Conservation (phyloP, 169 alveolate genomes). For the Plasmodium reichenowi region DNA sequence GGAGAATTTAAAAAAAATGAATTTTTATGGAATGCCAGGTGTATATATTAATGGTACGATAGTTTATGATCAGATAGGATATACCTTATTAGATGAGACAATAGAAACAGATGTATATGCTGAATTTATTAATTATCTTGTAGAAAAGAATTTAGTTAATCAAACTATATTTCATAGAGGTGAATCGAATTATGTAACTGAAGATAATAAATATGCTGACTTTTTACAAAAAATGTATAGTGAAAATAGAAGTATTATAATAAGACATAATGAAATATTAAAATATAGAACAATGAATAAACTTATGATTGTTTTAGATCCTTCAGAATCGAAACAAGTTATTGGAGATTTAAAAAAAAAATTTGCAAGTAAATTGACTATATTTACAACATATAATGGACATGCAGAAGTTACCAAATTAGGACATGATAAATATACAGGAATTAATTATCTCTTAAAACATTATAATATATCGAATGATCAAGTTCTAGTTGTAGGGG, state of each 20-base stretch:
- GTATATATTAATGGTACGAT: slow-evolving; percentile 71
- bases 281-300: slow-evolving; percentile 65
- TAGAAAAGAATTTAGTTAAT: slow-evolving; percentile 47
- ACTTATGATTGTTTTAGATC: slow-evolving; percentile 63
- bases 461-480: slow-evolving; percentile 60
- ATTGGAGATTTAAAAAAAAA: slow-evolving; percentile 33
- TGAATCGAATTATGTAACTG: slow-evolving; percentile 72
- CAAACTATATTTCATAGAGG: slow-evolving; percentile 74
- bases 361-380: slow-evolving; percentile 31
- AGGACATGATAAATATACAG: slow-evolving; percentile 73
- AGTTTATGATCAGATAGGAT: slow-evolving; percentile 67
- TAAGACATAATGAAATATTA: slow-evolving; percentile 66
- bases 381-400: slow-evolving; percentile 73
- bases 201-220: slow-evolving; percentile 67
- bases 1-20: slow-evolving; percentile 74
- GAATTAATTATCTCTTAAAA: slow-evolving; percentile 48
- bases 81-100: slow-evolving; percentile 58
- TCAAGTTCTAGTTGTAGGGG: slow-evolving; percentile 74
- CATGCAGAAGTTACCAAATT: slow-evolving; percentile 64
- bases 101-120: slow-evolving; percentile 72
- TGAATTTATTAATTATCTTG: slow-evolving; percentile 50
- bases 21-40: slow-evolving; percentile 76
- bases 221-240: slow-evolving; percentile 66
- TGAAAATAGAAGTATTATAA: slow-evolving; percentile 66
- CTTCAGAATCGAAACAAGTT: slow-evolving; percentile 61